A percentile compares a stretch with the other conserved stretches of the same genome.
phyloP scores from a whole-genome alignment of 352 stramenopile genomes.

The Globisporangium nunn region DNA sequence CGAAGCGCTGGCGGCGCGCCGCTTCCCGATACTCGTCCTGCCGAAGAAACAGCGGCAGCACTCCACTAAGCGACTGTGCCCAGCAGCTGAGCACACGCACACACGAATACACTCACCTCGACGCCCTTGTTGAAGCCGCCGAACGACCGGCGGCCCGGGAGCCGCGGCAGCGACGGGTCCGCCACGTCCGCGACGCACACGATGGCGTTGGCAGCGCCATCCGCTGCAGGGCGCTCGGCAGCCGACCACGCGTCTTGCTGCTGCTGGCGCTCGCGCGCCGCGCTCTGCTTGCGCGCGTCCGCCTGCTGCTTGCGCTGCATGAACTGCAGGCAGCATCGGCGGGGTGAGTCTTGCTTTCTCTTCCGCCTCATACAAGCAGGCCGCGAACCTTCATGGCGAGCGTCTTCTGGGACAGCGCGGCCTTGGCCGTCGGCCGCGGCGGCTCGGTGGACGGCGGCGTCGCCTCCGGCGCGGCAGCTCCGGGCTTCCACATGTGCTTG shows the following conservation, averaged over 20 bases:
- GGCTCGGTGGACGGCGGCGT: constrained; percentile 8
- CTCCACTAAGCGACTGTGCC: neutral
- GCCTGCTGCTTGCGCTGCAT: constrained; percentile 81
- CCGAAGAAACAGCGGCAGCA: neutral
- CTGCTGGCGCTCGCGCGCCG: constrained; percentile 44
- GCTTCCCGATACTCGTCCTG: constrained; percentile 71
- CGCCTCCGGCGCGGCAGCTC: constrained; percentile 11
- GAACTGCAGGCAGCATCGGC: constrained; percentile 30
- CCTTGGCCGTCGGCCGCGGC: constrained; percentile 30
- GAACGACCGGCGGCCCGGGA: constrained; percentile 78
- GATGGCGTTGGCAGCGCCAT: constrained; percentile 23
- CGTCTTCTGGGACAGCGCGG: constrained; percentile 70
- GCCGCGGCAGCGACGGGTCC: constrained; percentile 62
- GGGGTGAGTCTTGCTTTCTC: neutral
- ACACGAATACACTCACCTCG: constrained; percentile 24
- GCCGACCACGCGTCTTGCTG: constrained; percentile 54
- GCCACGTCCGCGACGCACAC: constrained; percentile 52
- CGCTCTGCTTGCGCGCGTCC: constrained; percentile 41
- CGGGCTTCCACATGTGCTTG: constrained; percentile 18
- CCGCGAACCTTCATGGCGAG: constrained; percentile 73
- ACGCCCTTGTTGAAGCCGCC: constrained; percentile 76
- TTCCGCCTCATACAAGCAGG: too few species aligned
- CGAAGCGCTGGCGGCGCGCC: constrained; percentile 45
- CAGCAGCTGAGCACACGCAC: too few species aligned
- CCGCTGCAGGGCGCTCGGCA: constrained; percentile 19